phyloP scores from a whole-genome alignment of 2,329 filamentous ascomycete genomes.

The Cercospora sesami region DNA sequence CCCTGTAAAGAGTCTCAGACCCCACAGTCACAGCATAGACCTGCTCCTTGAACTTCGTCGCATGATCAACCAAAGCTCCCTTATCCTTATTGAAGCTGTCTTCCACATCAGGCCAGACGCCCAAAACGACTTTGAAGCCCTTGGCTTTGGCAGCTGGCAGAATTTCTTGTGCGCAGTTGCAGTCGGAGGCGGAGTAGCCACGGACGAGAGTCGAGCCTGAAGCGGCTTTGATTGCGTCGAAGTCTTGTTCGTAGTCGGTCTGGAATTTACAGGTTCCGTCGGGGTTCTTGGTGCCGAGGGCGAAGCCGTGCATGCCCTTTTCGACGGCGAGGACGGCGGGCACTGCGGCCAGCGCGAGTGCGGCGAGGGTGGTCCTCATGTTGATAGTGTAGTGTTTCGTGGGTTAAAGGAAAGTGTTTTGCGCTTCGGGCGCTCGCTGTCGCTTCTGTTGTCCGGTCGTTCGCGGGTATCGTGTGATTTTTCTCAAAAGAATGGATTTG shows the following conservation, averaged over 20 bases:
- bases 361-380: slow-evolving; percentile 33
- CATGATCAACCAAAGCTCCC: slow-evolving; percentile 55
- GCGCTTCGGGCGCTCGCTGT: slow-evolving; percentile 7
- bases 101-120: slow-evolving; percentile 68
- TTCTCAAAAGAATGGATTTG: slow-evolving; percentile 18
- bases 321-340: slow-evolving; percentile 31
- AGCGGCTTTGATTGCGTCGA: slow-evolving; percentile 58
- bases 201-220: slow-evolving; percentile 60
- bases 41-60: slow-evolving; percentile 54
- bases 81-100: slow-evolving; percentile 63
- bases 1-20: slow-evolving; percentile 69
- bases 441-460: not conserved
- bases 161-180: slow-evolving; percentile 62
- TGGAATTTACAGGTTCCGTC: slow-evolving; percentile 63
- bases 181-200: slow-evolving; percentile 67
- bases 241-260: slow-evolving; percentile 65
- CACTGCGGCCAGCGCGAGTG: slow-evolving; percentile 32
- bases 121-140: slow-evolving; percentile 67
- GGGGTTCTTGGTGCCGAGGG: slow-evolving; percentile 64
- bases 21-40: slow-evolving; percentile 70
- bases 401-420: not conserved
- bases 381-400: slow-evolving; percentile 4
- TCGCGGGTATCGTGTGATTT: not conserved
- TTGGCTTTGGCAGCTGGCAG: slow-evolving; percentile 65
- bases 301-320: slow-evolving; percentile 61